phyloP scores from a whole-genome alignment of 768 basidiomycete genomes.

The Cyclocybe cylindracea region DNA sequence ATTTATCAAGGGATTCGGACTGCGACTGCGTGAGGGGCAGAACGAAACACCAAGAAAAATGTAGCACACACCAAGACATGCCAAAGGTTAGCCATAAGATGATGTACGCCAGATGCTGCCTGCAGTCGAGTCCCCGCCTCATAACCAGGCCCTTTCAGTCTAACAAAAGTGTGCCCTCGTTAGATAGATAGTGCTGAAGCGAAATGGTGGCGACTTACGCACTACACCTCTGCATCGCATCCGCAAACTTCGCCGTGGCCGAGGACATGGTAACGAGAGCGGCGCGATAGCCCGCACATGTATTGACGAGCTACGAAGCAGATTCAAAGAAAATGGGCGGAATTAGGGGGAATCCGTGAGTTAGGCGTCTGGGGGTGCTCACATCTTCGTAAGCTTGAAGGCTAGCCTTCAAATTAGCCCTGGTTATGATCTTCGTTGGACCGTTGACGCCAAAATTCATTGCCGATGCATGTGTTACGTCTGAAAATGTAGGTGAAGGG shows the following conservation, averaged over 20 bases:
- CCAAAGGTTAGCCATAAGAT: constrained; percentile 91
- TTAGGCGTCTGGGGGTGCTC: constrained; percentile 26
- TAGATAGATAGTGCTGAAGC: neutral
- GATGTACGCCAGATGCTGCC: constrained; percentile 86
- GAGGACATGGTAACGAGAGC: constrained; percentile 81
- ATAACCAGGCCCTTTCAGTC: constrained; percentile 78
- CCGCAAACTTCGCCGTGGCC: constrained; percentile 83
- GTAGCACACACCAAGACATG: constrained; percentile 73
- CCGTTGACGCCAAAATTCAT: constrained; percentile 77
- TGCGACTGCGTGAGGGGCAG: constrained; percentile 27
- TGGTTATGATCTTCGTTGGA: constrained; percentile 80
- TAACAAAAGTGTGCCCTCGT: constrained; percentile 24
- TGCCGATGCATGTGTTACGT: constrained; percentile 74
- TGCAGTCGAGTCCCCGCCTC: constrained; percentile 82
- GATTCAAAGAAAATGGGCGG: neutral
- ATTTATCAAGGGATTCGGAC: constrained; percentile 85
- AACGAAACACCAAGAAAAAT: constrained; percentile 1
- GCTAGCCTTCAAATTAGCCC: constrained; percentile 75
- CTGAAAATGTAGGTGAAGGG: constrained; percentile 85
- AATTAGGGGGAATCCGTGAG: neutral
- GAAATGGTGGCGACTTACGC: constrained; percentile 49
- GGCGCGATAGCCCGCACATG: constrained; percentile 77
- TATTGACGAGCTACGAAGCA: constrained; percentile 62
- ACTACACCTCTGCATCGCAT: constrained; percentile 83
- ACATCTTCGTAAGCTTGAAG: constrained; percentile 83